Base-by-base conservation (phyloP, 208 protist genomes). In the Tritrichomonas musculus region DNA sequence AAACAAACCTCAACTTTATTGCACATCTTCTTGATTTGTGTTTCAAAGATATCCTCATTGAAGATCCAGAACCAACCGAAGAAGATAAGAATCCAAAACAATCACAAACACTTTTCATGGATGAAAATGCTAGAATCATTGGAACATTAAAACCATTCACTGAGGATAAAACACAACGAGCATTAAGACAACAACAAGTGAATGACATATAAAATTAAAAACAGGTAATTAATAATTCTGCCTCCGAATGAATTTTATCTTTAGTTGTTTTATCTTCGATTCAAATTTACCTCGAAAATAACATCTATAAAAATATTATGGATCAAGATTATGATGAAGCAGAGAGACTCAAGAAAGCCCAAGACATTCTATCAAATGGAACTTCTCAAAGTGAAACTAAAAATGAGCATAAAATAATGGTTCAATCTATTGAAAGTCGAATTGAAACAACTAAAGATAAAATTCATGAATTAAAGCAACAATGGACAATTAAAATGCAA, bases 261-360 rank as follows among this genome's bases (percentile, higher is more conserved):
- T 22, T 60, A 5, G 11, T 60, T 60, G 17, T 22, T 60, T 60
- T n/a, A n/a, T n/a, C n/a, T n/a, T n/a, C n/a, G n/a, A n/a, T n/a
- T n/a, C n/a, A n/a, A n/a, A 17, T 60, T 60, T 60, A 60, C 17
- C 17, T 60, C 5, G 17, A 60, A 17, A 60, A 60, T 22, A 60
- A 60, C 53, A 60, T 60, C 17, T 60, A 22, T 60, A 60, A 60
- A 60, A 60, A 60, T 17, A 60, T 60, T 22, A 60, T 60, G 5
- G 53, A 60, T 17, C 53, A 84, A 84, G 73, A 84, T 53, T 84
- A 84, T 84, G 73, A 84, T 53, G 20, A 44, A 53, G 73, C 73
- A 53, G 5, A 49, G n/a, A n/a, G 36, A 84, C 20, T 84, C 2
- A n/a, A 84, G 27, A 44, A 25, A 53, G 73, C 73, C 11, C 20